A percentile compares a stretch with the other conserved stretches of the same genome.
Evolutionary conservation across 2,329 filamentous ascomycete species (phyloP).

Genomic region (Clarireedia homoeocarpa): DNA sequence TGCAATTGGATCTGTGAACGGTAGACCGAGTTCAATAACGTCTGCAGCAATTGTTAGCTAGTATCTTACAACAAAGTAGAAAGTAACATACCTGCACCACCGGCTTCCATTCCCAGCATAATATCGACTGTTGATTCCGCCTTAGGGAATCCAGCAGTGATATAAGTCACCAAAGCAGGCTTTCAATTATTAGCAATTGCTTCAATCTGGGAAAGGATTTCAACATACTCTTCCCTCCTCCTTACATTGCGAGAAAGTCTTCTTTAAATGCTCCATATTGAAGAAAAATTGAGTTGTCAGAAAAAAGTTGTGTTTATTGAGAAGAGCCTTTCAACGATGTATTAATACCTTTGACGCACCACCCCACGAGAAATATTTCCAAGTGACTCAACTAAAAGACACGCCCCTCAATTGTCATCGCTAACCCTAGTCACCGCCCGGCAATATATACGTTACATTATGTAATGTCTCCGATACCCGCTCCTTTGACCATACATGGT

Average conservation of each 20-base stretch:
- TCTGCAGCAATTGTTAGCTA: conserved; percentile 44
- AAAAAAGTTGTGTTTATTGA: background rate
- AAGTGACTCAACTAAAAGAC: background rate
- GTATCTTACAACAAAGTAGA: background rate
- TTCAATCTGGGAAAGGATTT: background rate
- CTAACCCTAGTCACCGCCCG: background rate
- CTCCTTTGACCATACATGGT: too few relatives aligned
- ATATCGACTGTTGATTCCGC: conserved; percentile 77
- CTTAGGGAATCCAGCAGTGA: conserved; percentile 86
- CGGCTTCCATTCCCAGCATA: conserved; percentile 82
- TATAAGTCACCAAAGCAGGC: conserved; percentile 81
- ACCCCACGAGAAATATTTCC: too few relatives aligned
- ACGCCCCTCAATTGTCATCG: conserved; percentile 5
- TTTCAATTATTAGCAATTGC: conserved; percentile 13
- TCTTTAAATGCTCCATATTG: conserved; percentile 41
- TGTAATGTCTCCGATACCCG: too few relatives aligned
- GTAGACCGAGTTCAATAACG: conserved; percentile 89
- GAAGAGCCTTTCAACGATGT: background rate
- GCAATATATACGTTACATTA: background rate
- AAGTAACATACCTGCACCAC: conserved; percentile 65
- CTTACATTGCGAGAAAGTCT: conserved; percentile 49
- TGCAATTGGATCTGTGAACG: conserved; percentile 96
- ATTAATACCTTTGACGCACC: too few relatives aligned
- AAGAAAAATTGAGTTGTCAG: conserved; percentile 13
- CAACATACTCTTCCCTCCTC: conserved; percentile 36